Evolutionary conservation across 331 rosid species (phyloP).

Genomic region (Rosa hybrid): DNA sequence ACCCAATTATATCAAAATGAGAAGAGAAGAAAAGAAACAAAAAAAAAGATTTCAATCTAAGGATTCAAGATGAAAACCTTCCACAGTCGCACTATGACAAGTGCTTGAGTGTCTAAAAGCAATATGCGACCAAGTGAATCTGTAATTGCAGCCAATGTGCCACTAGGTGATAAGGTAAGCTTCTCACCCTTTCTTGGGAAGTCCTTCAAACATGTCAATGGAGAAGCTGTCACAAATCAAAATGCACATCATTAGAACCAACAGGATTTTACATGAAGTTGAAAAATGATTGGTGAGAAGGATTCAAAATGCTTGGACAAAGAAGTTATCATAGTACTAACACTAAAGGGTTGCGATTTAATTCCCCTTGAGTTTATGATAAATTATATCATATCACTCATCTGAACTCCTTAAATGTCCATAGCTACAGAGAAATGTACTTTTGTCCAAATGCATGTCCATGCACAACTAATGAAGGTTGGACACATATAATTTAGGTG

Average conservation of each 20-base stretch:
- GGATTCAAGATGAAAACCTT: slow-evolving; percentile 54
- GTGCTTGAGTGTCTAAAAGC: slow-evolving; percentile 96
- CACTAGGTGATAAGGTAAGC: slow-evolving; percentile 94
- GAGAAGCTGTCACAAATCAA: slow-evolving; percentile 68
- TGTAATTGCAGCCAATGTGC: slow-evolving; percentile 94
- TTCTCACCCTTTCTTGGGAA: slow-evolving; percentile 98
- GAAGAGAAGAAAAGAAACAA: not conserved
- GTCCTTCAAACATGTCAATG: slow-evolving; percentile 89
- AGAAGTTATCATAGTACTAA: not conserved
- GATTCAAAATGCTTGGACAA: not conserved
- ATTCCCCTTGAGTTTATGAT: not conserved
- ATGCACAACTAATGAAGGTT: no score
- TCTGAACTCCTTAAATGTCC: not conserved
- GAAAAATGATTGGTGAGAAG: not conserved
- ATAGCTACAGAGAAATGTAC: not conserved
- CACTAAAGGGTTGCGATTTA: not conserved
- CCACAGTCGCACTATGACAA: slow-evolving; percentile 97
- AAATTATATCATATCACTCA: not conserved
- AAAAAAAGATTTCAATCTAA: not conserved
- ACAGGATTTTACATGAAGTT: slow-evolving; percentile 26
- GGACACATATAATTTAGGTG: not conserved
- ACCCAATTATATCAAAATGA: not conserved
- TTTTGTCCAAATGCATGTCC: not conserved
- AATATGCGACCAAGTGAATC: slow-evolving; percentile 97
- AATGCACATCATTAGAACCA: slow-evolving; percentile 24